Evolutionary conservation across 2,329 filamentous ascomycete species (phyloP).

Genomic region (Cytospora piceicola): DNA sequence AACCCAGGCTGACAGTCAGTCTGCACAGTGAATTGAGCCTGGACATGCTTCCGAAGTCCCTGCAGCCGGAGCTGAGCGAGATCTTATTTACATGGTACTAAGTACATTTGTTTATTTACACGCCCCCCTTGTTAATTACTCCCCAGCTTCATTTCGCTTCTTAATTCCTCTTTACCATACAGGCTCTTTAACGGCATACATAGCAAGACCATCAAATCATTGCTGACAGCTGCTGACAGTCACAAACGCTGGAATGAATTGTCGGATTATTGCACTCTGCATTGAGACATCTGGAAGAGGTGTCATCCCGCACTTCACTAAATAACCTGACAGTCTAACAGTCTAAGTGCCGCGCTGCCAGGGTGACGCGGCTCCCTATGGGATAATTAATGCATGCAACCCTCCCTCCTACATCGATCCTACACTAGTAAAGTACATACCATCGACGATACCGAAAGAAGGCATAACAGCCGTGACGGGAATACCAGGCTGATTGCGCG

Average conservation of each 20-base stretch:
- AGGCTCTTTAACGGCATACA: too few relatives aligned
- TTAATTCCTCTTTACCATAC: neutral
- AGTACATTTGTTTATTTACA: neutral
- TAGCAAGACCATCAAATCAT: neutral
- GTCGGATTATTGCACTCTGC: too few relatives aligned
- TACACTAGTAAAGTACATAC: neutral
- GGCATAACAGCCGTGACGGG: neutral
- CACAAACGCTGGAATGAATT: too few relatives aligned
- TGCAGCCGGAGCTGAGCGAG: neutral
- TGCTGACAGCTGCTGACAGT: neutral
- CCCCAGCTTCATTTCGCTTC: constrained; percentile 13
- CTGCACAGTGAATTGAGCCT: too few relatives aligned
- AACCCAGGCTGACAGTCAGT: too few relatives aligned
- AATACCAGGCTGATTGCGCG: neutral
- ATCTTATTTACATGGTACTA: neutral
- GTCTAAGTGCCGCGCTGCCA: neutral
- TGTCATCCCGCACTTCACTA: neutral
- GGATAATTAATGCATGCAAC: constrained; percentile 1
- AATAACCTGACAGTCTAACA: too few relatives aligned
- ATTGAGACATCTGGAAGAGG: neutral
- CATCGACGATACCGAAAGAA: neutral
- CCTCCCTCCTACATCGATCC: constrained; percentile 7
- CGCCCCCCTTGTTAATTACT: constrained; percentile 4
- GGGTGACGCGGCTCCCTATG: constrained; percentile 12
- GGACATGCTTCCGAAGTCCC: neutral